These are phyloP conservation scores for Castanea crenata DNA, from an alignment of 306 rosid species.

Conservation along the genomic window DNA sequence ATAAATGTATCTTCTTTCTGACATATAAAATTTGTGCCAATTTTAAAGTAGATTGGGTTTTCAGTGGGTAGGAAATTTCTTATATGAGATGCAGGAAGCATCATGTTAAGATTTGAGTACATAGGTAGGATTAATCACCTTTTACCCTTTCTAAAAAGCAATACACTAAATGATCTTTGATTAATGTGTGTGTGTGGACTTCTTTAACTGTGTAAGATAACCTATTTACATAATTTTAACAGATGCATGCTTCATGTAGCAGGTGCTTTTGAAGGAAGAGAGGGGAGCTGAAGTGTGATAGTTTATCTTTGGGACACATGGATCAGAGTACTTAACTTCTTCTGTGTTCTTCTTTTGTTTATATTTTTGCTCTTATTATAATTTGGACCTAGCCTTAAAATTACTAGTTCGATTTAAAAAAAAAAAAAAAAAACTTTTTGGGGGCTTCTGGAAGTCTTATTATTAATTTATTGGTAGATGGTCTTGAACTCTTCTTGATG, in stretches of 20 bases:
- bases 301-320: conserved; percentile 20
- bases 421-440: background rate
- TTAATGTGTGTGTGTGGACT: too few species aligned
- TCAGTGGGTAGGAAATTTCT: background rate
- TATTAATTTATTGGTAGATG: background rate
- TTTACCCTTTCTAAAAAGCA: background rate
- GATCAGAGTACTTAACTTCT: conserved; percentile 30
- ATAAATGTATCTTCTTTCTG: background rate
- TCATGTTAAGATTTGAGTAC: background rate
- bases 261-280: conserved; percentile 10
- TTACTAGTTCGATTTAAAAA: background rate
- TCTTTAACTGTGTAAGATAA: background rate
- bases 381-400: background rate
- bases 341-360: background rate
- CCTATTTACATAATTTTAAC: background rate
- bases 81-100: background rate
- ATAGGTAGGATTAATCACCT: background rate
- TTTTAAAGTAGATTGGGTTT: background rate
- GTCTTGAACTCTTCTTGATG: background rate
- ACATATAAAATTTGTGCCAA: background rate
- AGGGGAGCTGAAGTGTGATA: conserved; percentile 7
- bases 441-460: background rate
- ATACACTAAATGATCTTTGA: too few species aligned
- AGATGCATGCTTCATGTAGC: background rate
- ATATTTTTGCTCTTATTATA: background rate